phyloP scores from a whole-genome alignment of 306 rosid species.

The Vicia faba region DNA sequence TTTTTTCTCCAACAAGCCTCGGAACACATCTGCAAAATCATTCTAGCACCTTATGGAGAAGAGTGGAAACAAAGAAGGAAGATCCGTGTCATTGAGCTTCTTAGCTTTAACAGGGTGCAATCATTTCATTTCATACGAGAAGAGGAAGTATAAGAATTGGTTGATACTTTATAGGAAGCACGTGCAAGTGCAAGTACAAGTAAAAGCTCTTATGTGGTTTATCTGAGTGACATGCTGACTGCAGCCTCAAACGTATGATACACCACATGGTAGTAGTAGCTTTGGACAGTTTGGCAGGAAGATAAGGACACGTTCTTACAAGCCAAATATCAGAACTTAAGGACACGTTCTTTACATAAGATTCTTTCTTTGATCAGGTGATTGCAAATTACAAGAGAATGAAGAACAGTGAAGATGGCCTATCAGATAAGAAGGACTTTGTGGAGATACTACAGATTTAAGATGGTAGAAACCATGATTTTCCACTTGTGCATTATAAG shows the following conservation, averaged over 20 bases:
- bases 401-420: background rate
- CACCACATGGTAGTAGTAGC: background rate
- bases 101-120: conserved; percentile 41
- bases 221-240: conserved; percentile 36
- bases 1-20: conserved; percentile 18
- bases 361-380: conserved; percentile 34
- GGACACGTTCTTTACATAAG: conserved; percentile 7
- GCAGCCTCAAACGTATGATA: conserved; percentile 25
- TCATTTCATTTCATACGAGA: conserved; percentile 26
- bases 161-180: conserved; percentile 8
- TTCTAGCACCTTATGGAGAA: conserved; percentile 33
- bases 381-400: conserved; percentile 3
- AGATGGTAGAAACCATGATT: conserved; percentile 11
- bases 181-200: background rate
- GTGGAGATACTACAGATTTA: conserved; percentile 36
- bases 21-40: background rate
- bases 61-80: conserved; percentile 41
- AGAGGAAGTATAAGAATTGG: conserved; percentile 29
- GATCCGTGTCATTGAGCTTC: conserved; percentile 26
- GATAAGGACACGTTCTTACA: conserved; percentile 11
- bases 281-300: conserved; percentile 15
- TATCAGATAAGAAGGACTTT: conserved; percentile 28
- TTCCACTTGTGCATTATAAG: background rate
- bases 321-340: background rate
- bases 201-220: conserved; percentile 1